Conservation (phyloP, 1,284 basidiomycete species). For the Irpex sp. region DNA sequence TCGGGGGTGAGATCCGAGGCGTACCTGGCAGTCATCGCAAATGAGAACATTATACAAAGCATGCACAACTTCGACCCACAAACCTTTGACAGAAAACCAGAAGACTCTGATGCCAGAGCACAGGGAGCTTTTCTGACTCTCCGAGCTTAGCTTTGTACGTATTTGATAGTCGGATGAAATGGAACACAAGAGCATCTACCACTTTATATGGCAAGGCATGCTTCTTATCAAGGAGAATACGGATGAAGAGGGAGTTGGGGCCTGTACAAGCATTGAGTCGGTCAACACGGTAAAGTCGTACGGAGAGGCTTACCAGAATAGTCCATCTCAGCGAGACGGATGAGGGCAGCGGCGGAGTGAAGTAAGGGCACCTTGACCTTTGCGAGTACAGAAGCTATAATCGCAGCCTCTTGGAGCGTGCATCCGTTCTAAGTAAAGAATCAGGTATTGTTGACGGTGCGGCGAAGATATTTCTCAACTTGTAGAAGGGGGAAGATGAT, state of each 20-base stretch:
- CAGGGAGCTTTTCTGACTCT: conserved; percentile 79
- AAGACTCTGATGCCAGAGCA: conserved; percentile 97
- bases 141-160: conserved; percentile 73
- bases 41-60: neutral
- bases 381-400: conserved; percentile 88
- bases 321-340: conserved; percentile 95
- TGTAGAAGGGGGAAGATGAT: conserved; percentile 95
- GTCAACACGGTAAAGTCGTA: neutral
- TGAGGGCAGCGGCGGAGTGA: conserved; percentile 93
- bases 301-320: conserved; percentile 64
- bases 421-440: conserved; percentile 56
- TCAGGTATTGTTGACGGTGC: neutral
- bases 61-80: conserved; percentile 13
- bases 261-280: conserved; percentile 38
- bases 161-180: conserved; percentile 94
- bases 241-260: conserved; percentile 95
- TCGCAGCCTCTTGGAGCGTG: conserved; percentile 93
- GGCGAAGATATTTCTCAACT: conserved; percentile 35
- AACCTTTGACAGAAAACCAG: conserved; percentile 93
- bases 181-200: conserved; percentile 95
- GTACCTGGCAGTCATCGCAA: conserved; percentile 54
- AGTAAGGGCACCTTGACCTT: conserved; percentile 94
- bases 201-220: conserved; percentile 98
- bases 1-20: conserved; percentile 96
- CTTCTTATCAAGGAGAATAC: conserved; percentile 97